Conservation (phyloP, 352 stramenopile genomes). For the Thraustochytrium striatum region DNA sequence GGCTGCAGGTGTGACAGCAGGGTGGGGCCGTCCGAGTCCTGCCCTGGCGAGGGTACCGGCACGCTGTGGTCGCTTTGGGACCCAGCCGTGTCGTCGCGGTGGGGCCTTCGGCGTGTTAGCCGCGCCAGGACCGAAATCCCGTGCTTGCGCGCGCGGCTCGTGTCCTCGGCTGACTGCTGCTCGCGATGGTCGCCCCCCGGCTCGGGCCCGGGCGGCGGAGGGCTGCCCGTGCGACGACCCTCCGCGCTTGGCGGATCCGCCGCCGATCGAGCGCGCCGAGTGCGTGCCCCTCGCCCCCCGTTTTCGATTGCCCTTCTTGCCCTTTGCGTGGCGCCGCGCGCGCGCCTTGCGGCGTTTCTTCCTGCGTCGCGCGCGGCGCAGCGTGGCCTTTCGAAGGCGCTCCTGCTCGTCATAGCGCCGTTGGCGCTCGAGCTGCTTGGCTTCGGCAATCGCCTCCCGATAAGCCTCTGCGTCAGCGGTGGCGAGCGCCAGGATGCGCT, state of each 20-base stretch:
- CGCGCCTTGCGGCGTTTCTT: not conserved
- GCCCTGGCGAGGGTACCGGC: too few relatives aligned
- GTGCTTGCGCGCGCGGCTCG: too few relatives aligned
- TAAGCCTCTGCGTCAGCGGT: not conserved
- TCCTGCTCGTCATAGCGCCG: not conserved
- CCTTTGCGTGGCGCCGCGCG: not conserved
- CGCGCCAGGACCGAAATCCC: too few relatives aligned
- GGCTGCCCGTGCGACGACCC: too few relatives aligned
- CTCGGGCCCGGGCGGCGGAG: too few relatives aligned
- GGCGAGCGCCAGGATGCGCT: constrained; percentile 17
- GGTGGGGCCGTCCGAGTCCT: too few relatives aligned
- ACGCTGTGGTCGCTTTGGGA: too few relatives aligned
- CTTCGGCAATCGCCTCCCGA: not conserved
- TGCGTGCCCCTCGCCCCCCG: not conserved
- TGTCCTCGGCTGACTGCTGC: too few relatives aligned
- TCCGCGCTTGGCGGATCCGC: not conserved
- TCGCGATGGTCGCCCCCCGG: too few relatives aligned
- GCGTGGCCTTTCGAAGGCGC: not conserved
- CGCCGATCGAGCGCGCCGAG: not conserved
- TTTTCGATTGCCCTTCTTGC: not conserved
- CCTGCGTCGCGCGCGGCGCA: not conserved
- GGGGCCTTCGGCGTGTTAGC: too few relatives aligned
- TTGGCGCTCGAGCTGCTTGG: constrained; percentile 32
- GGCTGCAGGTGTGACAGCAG: too few relatives aligned
- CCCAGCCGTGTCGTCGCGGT: too few relatives aligned